phyloP scores from a whole-genome alignment of 139 green algal genomes.

The Medakamo hakoo region DNA sequence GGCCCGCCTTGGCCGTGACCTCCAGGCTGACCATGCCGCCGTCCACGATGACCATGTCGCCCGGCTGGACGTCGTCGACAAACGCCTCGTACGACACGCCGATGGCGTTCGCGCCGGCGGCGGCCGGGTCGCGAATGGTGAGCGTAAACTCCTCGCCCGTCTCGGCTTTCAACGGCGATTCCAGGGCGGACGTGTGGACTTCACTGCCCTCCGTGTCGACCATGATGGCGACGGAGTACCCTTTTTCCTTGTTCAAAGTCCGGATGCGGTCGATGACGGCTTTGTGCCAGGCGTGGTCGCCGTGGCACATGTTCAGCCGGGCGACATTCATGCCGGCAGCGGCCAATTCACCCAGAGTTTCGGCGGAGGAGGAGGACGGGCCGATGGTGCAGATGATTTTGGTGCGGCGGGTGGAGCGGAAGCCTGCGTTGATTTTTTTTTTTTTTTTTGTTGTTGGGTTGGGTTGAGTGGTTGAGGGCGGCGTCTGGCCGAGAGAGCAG shows the following conservation, averaged over 20 bases:
- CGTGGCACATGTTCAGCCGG: slow-evolving; percentile 49
- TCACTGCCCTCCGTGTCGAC: slow-evolving; percentile 73
- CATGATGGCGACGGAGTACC: slow-evolving; percentile 59
- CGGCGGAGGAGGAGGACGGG: slow-evolving; percentile 22
- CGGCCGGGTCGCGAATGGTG: slow-evolving; percentile 37
- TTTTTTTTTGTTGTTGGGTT: neutral
- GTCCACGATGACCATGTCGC: slow-evolving; percentile 66
- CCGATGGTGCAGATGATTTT: slow-evolving; percentile 68
- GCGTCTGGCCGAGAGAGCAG: neutral
- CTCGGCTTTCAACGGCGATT: slow-evolving; percentile 33
- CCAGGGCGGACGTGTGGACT: slow-evolving; percentile 50
- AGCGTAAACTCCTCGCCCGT: slow-evolving; percentile 36
- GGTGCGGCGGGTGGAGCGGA: slow-evolving; percentile 31
- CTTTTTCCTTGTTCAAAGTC: slow-evolving; percentile 52
- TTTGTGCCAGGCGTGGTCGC: slow-evolving; percentile 40
- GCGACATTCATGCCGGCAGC: slow-evolving; percentile 47
- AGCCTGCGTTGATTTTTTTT: slow-evolving; percentile 10
- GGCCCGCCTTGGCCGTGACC: slow-evolving; percentile 47
- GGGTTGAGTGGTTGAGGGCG: neutral
- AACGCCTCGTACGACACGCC: slow-evolving; percentile 66
- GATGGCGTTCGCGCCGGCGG: slow-evolving; percentile 25
- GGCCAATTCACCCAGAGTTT: slow-evolving; percentile 37
- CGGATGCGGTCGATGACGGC: slow-evolving; percentile 37
- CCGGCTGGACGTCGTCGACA: slow-evolving; percentile 52
- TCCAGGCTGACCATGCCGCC: slow-evolving; percentile 74